A percentile compares a stretch with the other conserved stretches of the same genome.
Evolutionary conservation across 352 stramenopile genomes (phyloP).

Genomic region (Pythium aquatile): DNA sequence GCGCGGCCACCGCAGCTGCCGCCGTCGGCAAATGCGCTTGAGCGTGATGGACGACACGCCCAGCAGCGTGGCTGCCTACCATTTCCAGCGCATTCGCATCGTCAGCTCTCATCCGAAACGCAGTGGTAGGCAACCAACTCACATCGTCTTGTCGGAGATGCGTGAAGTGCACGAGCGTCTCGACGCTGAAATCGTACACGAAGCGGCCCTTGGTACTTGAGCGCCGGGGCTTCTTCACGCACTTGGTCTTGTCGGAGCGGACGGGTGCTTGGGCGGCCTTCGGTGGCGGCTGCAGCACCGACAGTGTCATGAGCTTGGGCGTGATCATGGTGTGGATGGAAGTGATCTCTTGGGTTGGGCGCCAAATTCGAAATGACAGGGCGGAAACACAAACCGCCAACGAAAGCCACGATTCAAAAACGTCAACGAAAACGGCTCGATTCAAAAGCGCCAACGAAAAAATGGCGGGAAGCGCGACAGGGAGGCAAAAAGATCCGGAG

Average conservation of each 20-base stretch:
- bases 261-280: not conserved
- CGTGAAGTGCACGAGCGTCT: slow-evolving; percentile 38
- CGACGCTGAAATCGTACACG: slow-evolving; percentile 45
- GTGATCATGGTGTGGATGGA: not conserved
- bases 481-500: not conserved
- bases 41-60: slow-evolving; percentile 57
- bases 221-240: slow-evolving; percentile 7
- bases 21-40: slow-evolving; percentile 56
- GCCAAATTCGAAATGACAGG: not conserved
- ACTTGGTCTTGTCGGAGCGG: not conserved
- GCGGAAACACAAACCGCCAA: not conserved
- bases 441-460: not conserved
- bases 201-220: slow-evolving; percentile 34
- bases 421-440: not conserved
- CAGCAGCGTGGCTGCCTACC: slow-evolving; percentile 37
- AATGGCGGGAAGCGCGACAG: slow-evolving; percentile 1
- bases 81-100: not conserved
- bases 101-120: not conserved
- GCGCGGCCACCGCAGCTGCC: slow-evolving; percentile 51
- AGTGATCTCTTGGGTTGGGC: not conserved
- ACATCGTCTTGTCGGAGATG: slow-evolving; percentile 53
- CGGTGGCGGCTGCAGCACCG: not conserved
- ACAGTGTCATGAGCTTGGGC: not conserved
- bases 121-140: not conserved
- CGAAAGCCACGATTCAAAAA: not conserved